phyloP scores from a whole-genome alignment of 495 filamentous ascomycete species.

The Evansstolkia leycettana region DNA sequence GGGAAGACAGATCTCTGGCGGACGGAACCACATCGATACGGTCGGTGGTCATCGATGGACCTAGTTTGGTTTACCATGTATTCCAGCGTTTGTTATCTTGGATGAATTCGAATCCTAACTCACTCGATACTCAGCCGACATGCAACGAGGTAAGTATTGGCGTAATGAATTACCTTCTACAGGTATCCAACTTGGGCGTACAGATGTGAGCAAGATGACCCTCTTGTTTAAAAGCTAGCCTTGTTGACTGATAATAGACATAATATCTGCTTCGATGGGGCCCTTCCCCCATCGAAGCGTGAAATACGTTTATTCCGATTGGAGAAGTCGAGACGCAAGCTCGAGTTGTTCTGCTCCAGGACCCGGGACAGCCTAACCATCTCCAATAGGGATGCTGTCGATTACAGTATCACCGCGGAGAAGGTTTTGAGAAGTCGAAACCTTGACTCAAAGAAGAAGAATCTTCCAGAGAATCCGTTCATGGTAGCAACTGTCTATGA shows the following conservation, averaged over 20 bases:
- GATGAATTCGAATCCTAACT: constrained; percentile 18
- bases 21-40: constrained; percentile 4
- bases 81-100: constrained; percentile 39
- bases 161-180: constrained; percentile 47
- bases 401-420: constrained; percentile 4
- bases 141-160: constrained; percentile 49
- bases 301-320: constrained; percentile 40
- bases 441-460: constrained; percentile 14
- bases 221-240: background rate
- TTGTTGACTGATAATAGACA: constrained; percentile 14
- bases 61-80: constrained; percentile 61
- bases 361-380: background rate
- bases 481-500: constrained; percentile 59
- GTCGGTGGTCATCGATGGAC: constrained; percentile 59
- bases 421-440: constrained; percentile 16
- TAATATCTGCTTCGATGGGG: constrained; percentile 68
- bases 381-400: background rate
- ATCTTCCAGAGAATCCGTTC: constrained; percentile 46
- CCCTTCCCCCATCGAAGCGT: constrained; percentile 48
- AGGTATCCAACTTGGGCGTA: constrained; percentile 36
- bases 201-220: constrained; percentile 38
- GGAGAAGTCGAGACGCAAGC: constrained; percentile 25
- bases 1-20: constrained; percentile 1
- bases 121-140: constrained; percentile 41
- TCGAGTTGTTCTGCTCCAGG: constrained; percentile 16